Evolutionary conservation across 2,329 filamentous ascomycete genomes (phyloP).

Genomic region (Rachicladosporium sp.): DNA sequence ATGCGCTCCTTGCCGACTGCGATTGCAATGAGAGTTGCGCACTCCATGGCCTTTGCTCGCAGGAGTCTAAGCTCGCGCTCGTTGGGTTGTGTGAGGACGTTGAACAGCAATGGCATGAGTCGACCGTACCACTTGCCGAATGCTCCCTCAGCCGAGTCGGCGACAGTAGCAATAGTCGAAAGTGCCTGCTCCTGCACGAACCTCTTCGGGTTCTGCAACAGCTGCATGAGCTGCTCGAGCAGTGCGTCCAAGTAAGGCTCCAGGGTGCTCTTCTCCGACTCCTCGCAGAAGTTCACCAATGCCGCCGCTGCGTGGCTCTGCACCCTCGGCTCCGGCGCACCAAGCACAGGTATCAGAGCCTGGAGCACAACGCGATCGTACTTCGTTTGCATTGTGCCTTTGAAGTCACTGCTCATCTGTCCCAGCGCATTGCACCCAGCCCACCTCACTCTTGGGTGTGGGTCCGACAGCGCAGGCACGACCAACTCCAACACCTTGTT

Average conservation of each 20-base stretch:
- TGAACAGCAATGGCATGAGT: conserved; percentile 88
- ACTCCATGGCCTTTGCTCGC: conserved; percentile 97
- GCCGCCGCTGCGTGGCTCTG: conserved; percentile 97
- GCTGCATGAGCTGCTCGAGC: conserved; percentile 69
- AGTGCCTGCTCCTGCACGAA: conserved; percentile 97
- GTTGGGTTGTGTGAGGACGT: conserved; percentile 76
- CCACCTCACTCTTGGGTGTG: conserved; percentile 89
- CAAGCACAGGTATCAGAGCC: conserved; percentile 83
- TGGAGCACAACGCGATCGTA: conserved; percentile 80
- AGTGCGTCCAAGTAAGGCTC: conserved; percentile 89
- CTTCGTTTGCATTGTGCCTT: conserved; percentile 93
- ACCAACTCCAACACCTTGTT: conserved; percentile 90
- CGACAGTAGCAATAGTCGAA: conserved; percentile 95
- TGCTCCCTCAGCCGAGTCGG: conserved; percentile 87
- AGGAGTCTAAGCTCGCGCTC: conserved; percentile 87
- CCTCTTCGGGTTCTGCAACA: conserved; percentile 82
- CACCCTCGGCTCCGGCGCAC: conserved; percentile 81
- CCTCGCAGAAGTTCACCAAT: conserved; percentile 96
- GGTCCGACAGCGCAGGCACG: conserved; percentile 78
- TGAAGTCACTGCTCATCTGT: conserved; percentile 99
- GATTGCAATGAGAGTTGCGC: conserved; percentile 86
- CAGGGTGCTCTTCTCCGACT: conserved; percentile 81
- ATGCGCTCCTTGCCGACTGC: conserved; percentile 91
- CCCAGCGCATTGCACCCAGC: conserved; percentile 97
- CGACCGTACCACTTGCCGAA: conserved; percentile 94